A percentile compares a stretch with the other conserved stretches of the same genome.
Conservation (phyloP, 2,329 filamentous ascomycete genomes). For the Amylocarpus encephaloides region DNA sequence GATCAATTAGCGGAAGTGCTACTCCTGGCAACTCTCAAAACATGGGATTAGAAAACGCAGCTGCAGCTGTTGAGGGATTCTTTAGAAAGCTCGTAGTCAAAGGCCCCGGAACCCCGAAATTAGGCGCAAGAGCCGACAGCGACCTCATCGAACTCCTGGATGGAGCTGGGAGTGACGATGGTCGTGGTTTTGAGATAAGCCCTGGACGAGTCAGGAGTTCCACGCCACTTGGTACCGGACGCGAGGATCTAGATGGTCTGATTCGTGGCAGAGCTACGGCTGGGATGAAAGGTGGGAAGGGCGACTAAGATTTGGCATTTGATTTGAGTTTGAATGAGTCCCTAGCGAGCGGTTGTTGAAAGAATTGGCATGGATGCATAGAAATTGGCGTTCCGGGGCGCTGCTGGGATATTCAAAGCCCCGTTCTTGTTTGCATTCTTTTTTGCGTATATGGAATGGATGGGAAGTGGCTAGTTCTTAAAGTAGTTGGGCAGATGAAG, state of each 20-base stretch:
- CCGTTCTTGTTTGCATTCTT: too few species aligned
- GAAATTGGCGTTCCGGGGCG: not conserved
- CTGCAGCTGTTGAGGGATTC: slow-evolving; percentile 85
- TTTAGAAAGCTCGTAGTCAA: slow-evolving; percentile 72
- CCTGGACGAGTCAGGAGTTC: slow-evolving; percentile 16
- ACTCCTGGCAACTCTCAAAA: slow-evolving; percentile 42
- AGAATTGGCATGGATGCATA: not conserved
- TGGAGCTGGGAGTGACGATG: slow-evolving; percentile 50
- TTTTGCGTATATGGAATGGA: too few species aligned
- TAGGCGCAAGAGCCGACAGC: slow-evolving; percentile 37
- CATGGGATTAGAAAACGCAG: slow-evolving; percentile 68
- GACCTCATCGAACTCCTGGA: slow-evolving; percentile 71
- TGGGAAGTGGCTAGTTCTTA: too few species aligned
- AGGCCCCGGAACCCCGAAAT: slow-evolving; percentile 45
- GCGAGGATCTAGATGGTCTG: slow-evolving; percentile 19
- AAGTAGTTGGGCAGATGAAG: too few species aligned
- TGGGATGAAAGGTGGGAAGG: slow-evolving; percentile 22
- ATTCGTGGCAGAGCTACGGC: slow-evolving; percentile 13
- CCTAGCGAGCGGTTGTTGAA: not conserved
- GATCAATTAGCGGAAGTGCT: slow-evolving; percentile 25
- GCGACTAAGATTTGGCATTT: slow-evolving; percentile 13
- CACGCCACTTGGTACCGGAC: slow-evolving; percentile 20
- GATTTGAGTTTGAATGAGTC: not conserved
- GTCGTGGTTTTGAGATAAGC: slow-evolving; percentile 30
- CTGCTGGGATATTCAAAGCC: not conserved